Percentiles rank a stretch among this genome's conserved stretches.
These are phyloP conservation scores for Orychophragmus violaceus DNA, from an alignment of 345 rosid species.

Conservation along the genomic window DNA sequence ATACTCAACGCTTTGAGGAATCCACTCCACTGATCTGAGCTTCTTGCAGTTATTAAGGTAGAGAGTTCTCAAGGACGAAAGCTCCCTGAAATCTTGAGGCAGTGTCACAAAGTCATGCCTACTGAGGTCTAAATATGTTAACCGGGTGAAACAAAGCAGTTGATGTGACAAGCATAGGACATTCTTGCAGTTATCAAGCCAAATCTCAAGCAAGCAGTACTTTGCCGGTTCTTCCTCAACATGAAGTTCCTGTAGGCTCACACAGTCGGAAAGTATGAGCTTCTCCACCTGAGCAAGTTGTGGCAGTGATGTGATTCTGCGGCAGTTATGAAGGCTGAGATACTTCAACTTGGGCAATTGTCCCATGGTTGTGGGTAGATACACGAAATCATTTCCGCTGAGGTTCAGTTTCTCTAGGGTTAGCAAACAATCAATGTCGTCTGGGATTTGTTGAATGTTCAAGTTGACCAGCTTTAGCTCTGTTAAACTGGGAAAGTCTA, in stretches of 20 bases:
- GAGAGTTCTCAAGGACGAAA: background rate
- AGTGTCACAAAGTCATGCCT: background rate
- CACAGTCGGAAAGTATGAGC: background rate
- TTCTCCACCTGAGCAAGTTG: background rate
- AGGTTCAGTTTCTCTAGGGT: background rate
- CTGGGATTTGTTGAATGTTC: background rate
- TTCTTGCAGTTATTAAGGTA: conserved; percentile 10
- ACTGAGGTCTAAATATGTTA: background rate
- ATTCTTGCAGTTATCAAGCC: background rate
- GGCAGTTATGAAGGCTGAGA: background rate
- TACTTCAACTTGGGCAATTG: background rate
- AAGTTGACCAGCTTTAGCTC: background rate
- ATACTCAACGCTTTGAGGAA: background rate
- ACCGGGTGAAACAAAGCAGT: background rate
- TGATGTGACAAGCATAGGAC: background rate
- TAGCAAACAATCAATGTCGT: background rate
- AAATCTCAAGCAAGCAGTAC: background rate
- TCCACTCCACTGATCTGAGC: background rate
- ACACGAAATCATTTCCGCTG: background rate
- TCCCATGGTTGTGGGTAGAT: background rate
- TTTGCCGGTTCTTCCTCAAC: background rate
- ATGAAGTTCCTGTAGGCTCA: background rate
- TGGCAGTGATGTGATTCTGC: background rate
- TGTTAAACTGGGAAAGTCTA: background rate
- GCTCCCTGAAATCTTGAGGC: background rate